Conservation (phyloP, 768 basidiomycete species). For the Pleurotus eryngii region DNA sequence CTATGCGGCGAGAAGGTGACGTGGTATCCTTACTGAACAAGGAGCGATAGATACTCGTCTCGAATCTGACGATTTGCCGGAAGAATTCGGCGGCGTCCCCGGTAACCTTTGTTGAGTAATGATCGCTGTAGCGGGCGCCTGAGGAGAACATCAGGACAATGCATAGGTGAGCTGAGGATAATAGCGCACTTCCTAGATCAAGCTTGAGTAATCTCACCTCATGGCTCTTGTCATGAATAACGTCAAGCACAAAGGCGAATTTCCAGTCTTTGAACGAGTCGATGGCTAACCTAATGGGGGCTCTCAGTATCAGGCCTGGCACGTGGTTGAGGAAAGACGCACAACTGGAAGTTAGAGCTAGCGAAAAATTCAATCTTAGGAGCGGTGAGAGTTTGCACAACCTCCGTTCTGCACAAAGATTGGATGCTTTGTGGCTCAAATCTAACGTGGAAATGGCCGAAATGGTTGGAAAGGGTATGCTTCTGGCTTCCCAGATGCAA, state of each 20-base stretch:
- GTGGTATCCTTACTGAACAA: background rate
- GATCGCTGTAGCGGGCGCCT: background rate
- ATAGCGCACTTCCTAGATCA: background rate
- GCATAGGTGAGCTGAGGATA: background rate
- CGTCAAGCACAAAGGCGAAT: slow-evolving; percentile 3
- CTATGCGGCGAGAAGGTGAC: background rate
- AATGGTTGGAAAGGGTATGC: slow-evolving; percentile 4
- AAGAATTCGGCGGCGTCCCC: background rate
- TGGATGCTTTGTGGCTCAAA: slow-evolving; percentile 16
- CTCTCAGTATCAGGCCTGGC: background rate
- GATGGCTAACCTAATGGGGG: background rate
- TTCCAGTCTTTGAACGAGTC: background rate
- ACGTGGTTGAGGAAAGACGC: background rate
- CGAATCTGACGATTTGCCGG: background rate
- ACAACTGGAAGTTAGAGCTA: background rate
- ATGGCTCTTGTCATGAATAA: background rate
- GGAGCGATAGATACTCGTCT: background rate
- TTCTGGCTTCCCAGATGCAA: slow-evolving; percentile 8
- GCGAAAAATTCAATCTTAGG: slow-evolving; percentile 8
- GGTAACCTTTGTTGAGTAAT: background rate
- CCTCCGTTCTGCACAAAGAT: slow-evolving; percentile 18
- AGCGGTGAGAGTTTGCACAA: slow-evolving; percentile 15
- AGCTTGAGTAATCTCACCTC: slow-evolving; percentile 4
- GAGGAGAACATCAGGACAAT: background rate
- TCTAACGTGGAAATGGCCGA: slow-evolving; percentile 16